These are phyloP conservation scores for Fonsecaea erecta DNA, from an alignment of 2,329 filamentous ascomycete species.

Conservation along the genomic window DNA sequence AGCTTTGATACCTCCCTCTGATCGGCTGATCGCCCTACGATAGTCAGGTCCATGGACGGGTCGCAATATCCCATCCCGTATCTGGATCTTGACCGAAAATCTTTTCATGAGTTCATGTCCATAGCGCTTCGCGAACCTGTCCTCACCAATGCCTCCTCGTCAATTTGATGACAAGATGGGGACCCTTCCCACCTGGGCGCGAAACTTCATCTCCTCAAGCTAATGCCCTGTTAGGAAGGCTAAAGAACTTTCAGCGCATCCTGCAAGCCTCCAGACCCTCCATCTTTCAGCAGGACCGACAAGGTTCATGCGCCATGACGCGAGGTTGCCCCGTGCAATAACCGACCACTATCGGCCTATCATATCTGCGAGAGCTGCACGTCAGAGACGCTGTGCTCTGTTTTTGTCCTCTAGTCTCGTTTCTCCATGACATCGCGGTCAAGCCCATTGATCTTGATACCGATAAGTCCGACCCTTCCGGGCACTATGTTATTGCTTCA, in stretches of 20 bases:
- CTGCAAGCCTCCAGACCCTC: constrained; percentile 13
- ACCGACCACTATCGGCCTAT: constrained; percentile 29
- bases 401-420: constrained; percentile 9
- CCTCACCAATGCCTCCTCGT: constrained; percentile 13
- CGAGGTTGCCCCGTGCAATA: constrained; percentile 36
- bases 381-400: constrained; percentile 2
- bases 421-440: constrained; percentile 23
- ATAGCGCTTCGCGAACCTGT: constrained; percentile 16
- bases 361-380: constrained; percentile 9
- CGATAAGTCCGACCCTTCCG: background rate
- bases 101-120: constrained; percentile 7
- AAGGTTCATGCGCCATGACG: constrained; percentile 27
- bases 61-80: constrained; percentile 1
- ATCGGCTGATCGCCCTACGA: constrained; percentile 11
- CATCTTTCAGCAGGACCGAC: constrained; percentile 13
- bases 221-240: constrained; percentile 24
- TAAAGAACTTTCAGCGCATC: constrained; percentile 20
- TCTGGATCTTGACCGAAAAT: constrained; percentile 22
- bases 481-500: background rate
- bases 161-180: constrained; percentile 18
- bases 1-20: background rate
- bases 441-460: constrained; percentile 6
- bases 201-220: constrained; percentile 18
- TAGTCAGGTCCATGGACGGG: background rate
- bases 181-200: constrained; percentile 14